Evolutionary conservation across 768 basidiomycete genomes (phyloP).

Genomic region (Nidula microcarpa): DNA sequence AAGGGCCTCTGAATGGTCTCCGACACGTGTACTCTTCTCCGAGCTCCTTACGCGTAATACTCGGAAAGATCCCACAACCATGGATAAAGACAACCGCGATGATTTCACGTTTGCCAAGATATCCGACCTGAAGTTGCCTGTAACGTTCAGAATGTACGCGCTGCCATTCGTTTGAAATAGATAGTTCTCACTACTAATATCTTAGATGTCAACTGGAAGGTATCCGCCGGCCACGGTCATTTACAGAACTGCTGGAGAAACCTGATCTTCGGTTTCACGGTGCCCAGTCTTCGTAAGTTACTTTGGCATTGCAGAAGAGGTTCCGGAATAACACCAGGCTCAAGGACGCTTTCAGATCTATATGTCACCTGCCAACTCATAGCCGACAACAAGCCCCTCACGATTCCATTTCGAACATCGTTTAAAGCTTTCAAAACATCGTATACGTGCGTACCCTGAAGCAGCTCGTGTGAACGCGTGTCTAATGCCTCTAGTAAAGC

Average conservation of each 20-base stretch:
- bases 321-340: slow-evolving; percentile 23
- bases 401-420: slow-evolving; percentile 87
- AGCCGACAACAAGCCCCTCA: slow-evolving; percentile 90
- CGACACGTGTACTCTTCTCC: too few relatives aligned
- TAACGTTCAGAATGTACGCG: slow-evolving; percentile 80
- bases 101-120: slow-evolving; percentile 93
- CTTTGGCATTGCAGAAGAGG: slow-evolving; percentile 6
- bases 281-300: slow-evolving; percentile 68
- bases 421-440: slow-evolving; percentile 89
- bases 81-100: slow-evolving; percentile 65
- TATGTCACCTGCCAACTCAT: slow-evolving; percentile 91
- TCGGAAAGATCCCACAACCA: slow-evolving; percentile 8
- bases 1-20: too few relatives aligned
- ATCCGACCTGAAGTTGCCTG: slow-evolving; percentile 82
- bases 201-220: slow-evolving; percentile 85
- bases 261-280: slow-evolving; percentile 84
- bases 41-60: background rate
- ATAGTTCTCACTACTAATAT: background rate
- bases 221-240: slow-evolving; percentile 60
- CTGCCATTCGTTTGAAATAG: background rate
- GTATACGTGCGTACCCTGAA: slow-evolving; percentile 55
- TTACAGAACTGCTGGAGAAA: slow-evolving; percentile 79
- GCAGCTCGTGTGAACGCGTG: background rate
- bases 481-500: slow-evolving; percentile 27
- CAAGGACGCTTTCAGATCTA: slow-evolving; percentile 84